These are phyloP conservation scores for Clonostachys solani DNA, from an alignment of 2,329 filamentous ascomycete genomes.

Conservation along the genomic window DNA sequence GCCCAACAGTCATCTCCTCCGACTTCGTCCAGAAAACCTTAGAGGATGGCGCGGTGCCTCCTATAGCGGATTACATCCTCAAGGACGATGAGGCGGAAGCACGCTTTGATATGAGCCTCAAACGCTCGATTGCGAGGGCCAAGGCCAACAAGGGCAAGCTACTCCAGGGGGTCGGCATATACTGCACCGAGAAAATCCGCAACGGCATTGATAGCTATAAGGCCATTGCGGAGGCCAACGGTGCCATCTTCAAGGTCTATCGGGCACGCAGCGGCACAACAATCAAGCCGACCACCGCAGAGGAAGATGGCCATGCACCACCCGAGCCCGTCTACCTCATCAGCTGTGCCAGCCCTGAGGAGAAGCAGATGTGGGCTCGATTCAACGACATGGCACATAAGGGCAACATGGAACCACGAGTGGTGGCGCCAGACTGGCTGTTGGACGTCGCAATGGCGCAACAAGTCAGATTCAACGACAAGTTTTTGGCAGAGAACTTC, in stretches of 20 bases:
- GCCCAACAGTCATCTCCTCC: slow-evolving; percentile 71
- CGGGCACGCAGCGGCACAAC: slow-evolving; percentile 66
- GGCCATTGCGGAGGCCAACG: slow-evolving; percentile 83
- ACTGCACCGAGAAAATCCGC: slow-evolving; percentile 75
- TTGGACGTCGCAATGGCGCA: slow-evolving; percentile 88
- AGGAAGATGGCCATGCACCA: slow-evolving; percentile 56
- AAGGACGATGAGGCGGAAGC: slow-evolving; percentile 70
- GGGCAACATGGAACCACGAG: slow-evolving; percentile 73
- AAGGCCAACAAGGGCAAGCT: slow-evolving; percentile 73
- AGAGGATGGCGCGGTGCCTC: slow-evolving; percentile 58
- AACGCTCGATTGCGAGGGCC: slow-evolving; percentile 65
- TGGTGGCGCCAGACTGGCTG: slow-evolving; percentile 87
- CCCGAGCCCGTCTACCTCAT: slow-evolving; percentile 80
- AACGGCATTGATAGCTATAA: slow-evolving; percentile 83
- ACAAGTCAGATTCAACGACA: slow-evolving; percentile 63
- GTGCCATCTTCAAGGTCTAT: slow-evolving; percentile 77
- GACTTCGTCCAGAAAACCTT: slow-evolving; percentile 77
- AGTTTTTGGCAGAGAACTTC: slow-evolving; percentile 50
- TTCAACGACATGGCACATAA: slow-evolving; percentile 77
- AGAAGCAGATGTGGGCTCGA: slow-evolving; percentile 71
- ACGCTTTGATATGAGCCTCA: slow-evolving; percentile 64
- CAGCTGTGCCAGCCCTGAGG: slow-evolving; percentile 60
- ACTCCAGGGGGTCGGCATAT: slow-evolving; percentile 72
- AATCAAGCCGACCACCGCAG: slow-evolving; percentile 60
- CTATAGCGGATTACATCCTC: slow-evolving; percentile 63